Evolutionary conservation across 164 flowering plant genomes (phyloP), one percentile per base, ranked within the genome.

Genomic region (Buxus sempervirens): DNA sequence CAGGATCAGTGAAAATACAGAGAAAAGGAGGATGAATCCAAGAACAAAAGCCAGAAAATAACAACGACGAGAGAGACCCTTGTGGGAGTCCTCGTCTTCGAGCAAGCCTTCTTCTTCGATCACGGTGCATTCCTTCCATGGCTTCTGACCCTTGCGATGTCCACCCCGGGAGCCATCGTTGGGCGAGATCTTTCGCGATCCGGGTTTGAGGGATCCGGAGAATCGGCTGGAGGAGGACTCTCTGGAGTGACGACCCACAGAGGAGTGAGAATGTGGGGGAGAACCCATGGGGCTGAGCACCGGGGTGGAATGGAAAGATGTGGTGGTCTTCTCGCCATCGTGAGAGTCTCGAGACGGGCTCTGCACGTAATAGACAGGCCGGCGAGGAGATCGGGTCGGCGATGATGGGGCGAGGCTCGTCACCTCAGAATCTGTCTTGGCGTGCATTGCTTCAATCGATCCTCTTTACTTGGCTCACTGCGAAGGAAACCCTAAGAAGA

Each of bases 301-400:
- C 20, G 97, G 97, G 3, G 97, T 90, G 25, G 97, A 91, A 72
- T 90, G 96, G 72, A 90, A 86, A 32, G 97, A 89, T 15, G 88
- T 82, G 23, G 88, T 70, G 18, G 87, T 83, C 59, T 82, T 82
- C 72, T 85, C 89, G 0, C 86, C 86, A 63, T 88, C 93, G 80
- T 86, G 93, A 0, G 90, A 86, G 66, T 88, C 90, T 14, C 93
- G 77, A 0, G 93, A 86, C 16, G 93, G 93, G 71, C 86, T 82
- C 73, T 88, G 93, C 38, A 88, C 93, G 82, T 86, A 88, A 85
- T 88, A 88, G 12, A 80, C 86, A 1, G 80, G 84, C n/a, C 84
- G 78, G 0, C 81, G 77, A 0, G 79, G 81, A 18, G 81, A 80
- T 49, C 79, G 65, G 0, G 79, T 67, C 23, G 87, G 89, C 7